Conservation (phyloP, 169 alveolate species). For the Plasmodium coatneyi region DNA sequence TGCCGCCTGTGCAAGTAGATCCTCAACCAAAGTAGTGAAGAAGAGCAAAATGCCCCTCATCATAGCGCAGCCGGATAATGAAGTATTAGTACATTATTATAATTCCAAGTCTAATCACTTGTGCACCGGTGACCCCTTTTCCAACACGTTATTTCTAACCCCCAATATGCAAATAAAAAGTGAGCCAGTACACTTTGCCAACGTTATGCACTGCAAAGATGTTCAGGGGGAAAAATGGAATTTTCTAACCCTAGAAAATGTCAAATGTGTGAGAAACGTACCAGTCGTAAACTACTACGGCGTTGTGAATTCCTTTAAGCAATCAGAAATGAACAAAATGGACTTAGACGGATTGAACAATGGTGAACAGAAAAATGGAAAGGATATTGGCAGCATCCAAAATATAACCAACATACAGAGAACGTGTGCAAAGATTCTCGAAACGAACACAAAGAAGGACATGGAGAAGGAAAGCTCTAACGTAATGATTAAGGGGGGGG, state of each 20-base stretch:
- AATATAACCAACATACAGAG: constrained; percentile 34
- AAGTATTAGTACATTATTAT: constrained; percentile 32
- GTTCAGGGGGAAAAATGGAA: constrained; percentile 43
- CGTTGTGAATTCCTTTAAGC: constrained; percentile 1
- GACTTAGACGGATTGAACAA: neutral
- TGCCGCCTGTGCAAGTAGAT: neutral
- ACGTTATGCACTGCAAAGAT: constrained; percentile 23
- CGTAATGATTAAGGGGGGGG: constrained; percentile 40
- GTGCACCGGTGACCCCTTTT: neutral
- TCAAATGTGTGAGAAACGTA: constrained; percentile 8
- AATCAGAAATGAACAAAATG: neutral
- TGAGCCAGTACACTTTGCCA: constrained; percentile 16
- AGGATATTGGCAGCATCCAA: constrained; percentile 1
- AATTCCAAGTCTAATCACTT: neutral
- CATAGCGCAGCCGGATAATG: constrained; percentile 42
- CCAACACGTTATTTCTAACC: constrained; percentile 40
- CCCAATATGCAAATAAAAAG: constrained; percentile 46
- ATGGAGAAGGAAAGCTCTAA: constrained; percentile 62
- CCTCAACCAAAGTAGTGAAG: neutral
- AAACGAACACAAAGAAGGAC: constrained; percentile 67
- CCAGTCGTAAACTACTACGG: constrained; percentile 58
- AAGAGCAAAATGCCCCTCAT: constrained; percentile 34
- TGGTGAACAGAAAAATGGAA: constrained; percentile 10
- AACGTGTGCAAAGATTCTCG: constrained; percentile 65
- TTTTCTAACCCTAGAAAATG: constrained; percentile 31